Evolutionary conservation across 2,329 filamentous ascomycete species (phyloP).

Genomic region (Sclerotinia nivalis): DNA sequence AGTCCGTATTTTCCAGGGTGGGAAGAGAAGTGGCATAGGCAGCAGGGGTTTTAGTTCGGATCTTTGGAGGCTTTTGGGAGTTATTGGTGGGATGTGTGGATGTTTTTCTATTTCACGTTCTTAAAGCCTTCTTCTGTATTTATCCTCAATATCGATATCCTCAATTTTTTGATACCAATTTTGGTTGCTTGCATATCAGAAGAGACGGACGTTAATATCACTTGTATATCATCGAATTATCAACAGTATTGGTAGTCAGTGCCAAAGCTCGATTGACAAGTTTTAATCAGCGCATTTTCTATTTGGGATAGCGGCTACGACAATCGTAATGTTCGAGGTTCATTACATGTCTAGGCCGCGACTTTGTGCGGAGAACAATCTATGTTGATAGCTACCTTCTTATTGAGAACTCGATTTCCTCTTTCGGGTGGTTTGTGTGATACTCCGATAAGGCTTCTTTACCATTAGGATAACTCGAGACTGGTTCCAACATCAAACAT

Average conservation of each 20-base stretch:
- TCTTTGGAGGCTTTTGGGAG: background rate
- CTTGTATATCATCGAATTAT: no score
- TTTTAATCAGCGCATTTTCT: background rate
- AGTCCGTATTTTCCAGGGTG: constrained; percentile 76
- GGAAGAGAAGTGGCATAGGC: constrained; percentile 70
- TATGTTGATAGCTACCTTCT: background rate
- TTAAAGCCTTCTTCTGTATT: background rate
- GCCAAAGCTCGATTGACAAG: background rate
- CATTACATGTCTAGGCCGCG: background rate
- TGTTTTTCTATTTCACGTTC: background rate
- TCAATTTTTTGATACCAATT: background rate
- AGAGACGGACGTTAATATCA: background rate
- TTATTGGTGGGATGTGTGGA: background rate
- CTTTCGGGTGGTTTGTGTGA: no score
- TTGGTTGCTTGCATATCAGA: background rate
- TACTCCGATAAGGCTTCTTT: no score
- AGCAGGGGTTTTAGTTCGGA: constrained; percentile 55
- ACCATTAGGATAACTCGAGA: no score
- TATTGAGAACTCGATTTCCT: background rate
- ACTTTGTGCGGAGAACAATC: no score
- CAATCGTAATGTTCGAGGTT: background rate
- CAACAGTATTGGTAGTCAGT: background rate
- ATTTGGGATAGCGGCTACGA: no score
- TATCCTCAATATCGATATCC: background rate
- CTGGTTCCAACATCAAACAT: background rate